Percentiles rank a stretch among this genome's conserved stretches.
These are phyloP conservation scores for Phylloporus arenicola DNA, from an alignment of 768 basidiomycete genomes.

Conservation along the genomic window DNA sequence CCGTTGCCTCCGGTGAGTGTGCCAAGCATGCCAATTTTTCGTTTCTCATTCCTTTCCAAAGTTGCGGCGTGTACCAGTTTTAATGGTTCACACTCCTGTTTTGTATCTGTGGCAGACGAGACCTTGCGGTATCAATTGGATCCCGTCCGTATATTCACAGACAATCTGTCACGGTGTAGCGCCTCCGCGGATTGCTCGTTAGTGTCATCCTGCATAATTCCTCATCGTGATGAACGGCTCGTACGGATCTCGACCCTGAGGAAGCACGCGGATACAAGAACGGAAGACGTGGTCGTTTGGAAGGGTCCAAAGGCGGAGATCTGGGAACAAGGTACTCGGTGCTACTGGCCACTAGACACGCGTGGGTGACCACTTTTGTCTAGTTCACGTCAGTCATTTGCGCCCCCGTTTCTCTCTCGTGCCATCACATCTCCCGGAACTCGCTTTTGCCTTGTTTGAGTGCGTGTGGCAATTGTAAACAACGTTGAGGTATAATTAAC, in stretches of 20 bases:
- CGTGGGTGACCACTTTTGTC: neutral
- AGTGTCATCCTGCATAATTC: conserved; percentile 48
- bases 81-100: conserved; percentile 36
- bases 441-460: conserved; percentile 43
- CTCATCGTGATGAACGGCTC: conserved; percentile 45
- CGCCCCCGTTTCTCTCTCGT: conserved; percentile 32
- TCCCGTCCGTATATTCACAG: conserved; percentile 47
- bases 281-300: conserved; percentile 57
- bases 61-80: conserved; percentile 6
- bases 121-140: conserved; percentile 47
- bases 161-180: conserved; percentile 36
- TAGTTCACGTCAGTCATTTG: conserved; percentile 51
- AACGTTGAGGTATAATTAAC: neutral
- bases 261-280: neutral
- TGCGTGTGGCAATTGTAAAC: conserved; percentile 32
- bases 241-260: conserved; percentile 47
- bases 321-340: conserved; percentile 54
- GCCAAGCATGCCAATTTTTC: too few species aligned
- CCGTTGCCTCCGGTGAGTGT: conserved; percentile 13
- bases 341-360: neutral
- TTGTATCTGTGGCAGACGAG: conserved; percentile 30
- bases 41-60: conserved; percentile 1
- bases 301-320: conserved; percentile 64
- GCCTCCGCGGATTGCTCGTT: conserved; percentile 32
- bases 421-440: conserved; percentile 20